phyloP scores from a whole-genome alignment of 2,329 filamentous ascomycete species.

The Xylogone sp. region DNA sequence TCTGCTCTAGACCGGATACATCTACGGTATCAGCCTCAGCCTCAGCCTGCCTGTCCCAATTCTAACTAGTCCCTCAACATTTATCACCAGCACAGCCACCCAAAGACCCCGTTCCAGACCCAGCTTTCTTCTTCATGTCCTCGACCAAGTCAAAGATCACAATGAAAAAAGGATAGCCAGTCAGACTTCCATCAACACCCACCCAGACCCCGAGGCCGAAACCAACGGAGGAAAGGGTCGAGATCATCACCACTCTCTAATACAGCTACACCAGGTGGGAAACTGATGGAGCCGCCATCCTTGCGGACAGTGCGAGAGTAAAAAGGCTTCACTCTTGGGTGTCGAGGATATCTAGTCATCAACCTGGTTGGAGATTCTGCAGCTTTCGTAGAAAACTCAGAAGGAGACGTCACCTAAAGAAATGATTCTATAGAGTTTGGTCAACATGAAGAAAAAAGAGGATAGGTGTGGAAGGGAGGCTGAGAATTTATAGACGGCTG shows the following conservation, averaged over 20 bases:
- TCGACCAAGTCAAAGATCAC: constrained; percentile 38
- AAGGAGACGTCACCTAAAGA: constrained; percentile 91
- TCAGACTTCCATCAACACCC: constrained; percentile 86
- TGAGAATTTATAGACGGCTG: not conserved
- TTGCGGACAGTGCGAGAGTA: constrained; percentile 56
- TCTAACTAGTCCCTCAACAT: no score
- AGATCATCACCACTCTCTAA: constrained; percentile 93
- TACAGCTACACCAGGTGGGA: constrained; percentile 52
- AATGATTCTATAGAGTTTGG: constrained; percentile 66
- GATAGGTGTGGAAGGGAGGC: not conserved
- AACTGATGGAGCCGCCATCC: constrained; percentile 47
- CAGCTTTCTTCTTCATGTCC: constrained; percentile 48
- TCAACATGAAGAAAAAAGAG: not conserved
- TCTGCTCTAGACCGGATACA: no score
- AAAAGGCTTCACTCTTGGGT: constrained; percentile 76
- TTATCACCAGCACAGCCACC: no score
- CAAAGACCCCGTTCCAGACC: no score
- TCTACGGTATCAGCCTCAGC: no score
- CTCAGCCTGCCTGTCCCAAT: no score
- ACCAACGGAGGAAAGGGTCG: constrained; percentile 65
- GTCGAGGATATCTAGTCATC: constrained; percentile 85
- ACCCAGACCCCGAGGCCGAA: constrained; percentile 73
- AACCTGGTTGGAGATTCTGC: constrained; percentile 89
- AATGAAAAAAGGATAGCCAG: constrained; percentile 61
- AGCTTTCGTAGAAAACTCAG: constrained; percentile 87